Evolutionary conservation across 768 basidiomycete species (phyloP).

Genomic region (Lentinula lateritia): DNA sequence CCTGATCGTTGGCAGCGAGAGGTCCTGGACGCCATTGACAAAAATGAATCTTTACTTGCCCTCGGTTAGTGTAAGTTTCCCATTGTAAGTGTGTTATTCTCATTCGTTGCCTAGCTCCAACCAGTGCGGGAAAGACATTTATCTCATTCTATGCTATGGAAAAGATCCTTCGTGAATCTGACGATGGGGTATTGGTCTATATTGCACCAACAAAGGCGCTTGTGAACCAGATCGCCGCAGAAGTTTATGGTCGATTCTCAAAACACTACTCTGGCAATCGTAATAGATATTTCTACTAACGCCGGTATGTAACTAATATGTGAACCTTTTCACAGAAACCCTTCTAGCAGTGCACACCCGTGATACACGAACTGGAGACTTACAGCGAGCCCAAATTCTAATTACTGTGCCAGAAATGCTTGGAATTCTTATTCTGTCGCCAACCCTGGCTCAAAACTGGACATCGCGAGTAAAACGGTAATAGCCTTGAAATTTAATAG

Average conservation of each 20-base stretch:
- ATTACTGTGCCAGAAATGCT: slow-evolving; percentile 72
- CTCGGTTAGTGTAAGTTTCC: slow-evolving; percentile 40
- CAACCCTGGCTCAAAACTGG: slow-evolving; percentile 57
- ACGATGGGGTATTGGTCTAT: slow-evolving; percentile 67
- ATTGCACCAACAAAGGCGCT: slow-evolving; percentile 74
- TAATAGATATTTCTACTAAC: slow-evolving; percentile 1
- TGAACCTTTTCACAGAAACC: slow-evolving; percentile 31
- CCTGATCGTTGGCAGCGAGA: slow-evolving; percentile 70
- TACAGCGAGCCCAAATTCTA: slow-evolving; percentile 65
- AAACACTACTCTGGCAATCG: slow-evolving; percentile 25
- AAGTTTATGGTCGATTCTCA: slow-evolving; percentile 66
- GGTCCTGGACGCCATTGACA: slow-evolving; percentile 62
- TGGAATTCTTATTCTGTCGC: slow-evolving; percentile 64
- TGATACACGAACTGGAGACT: slow-evolving; percentile 57
- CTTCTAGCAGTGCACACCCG: slow-evolving; percentile 65
- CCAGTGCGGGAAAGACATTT: slow-evolving; percentile 73
- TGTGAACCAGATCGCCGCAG: slow-evolving; percentile 66
- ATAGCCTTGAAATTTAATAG: slow-evolving; percentile 5
- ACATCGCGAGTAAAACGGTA: slow-evolving; percentile 57
- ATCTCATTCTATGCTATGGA: slow-evolving; percentile 79
- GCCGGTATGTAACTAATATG: no score
- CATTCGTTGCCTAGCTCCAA: slow-evolving; percentile 41
- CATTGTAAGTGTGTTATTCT: not conserved
- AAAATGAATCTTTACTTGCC: slow-evolving; percentile 53
- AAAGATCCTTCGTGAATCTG: slow-evolving; percentile 51